phyloP scores from a whole-genome alignment of 169 alveolate genomes.

The Plasmodium relictum region DNA sequence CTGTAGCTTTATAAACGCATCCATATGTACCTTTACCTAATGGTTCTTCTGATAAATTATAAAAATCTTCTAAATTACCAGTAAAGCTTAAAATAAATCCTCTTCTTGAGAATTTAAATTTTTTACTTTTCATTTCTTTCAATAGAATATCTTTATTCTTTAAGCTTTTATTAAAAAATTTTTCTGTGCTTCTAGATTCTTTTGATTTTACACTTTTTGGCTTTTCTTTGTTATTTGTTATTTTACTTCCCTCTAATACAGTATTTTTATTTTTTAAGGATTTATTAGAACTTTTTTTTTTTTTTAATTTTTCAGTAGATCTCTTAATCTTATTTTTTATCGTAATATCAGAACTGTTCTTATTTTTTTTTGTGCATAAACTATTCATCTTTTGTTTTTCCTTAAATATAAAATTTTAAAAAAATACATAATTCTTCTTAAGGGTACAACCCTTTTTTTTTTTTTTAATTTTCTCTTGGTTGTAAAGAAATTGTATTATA shows the following conservation, averaged over 20 bases:
- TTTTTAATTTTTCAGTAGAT: conserved; percentile 6
- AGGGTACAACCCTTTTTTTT: background rate
- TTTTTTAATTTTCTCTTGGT: background rate
- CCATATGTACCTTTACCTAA: conserved; percentile 91
- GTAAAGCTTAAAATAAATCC: conserved; percentile 81
- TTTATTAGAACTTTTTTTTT: conserved; percentile 19
- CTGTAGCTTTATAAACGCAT: conserved; percentile 87
- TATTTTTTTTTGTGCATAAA: background rate
- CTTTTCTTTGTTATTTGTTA: conserved; percentile 2
- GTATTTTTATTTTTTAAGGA: conserved; percentile 1
- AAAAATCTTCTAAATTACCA: conserved; percentile 74
- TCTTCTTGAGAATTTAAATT: conserved; percentile 64
- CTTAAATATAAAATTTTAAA: too few species aligned
- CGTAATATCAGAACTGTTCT: background rate
- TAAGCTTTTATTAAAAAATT: background rate
- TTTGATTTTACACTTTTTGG: conserved; percentile 9
- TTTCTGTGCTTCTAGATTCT: conserved; percentile 8
- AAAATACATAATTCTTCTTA: background rate
- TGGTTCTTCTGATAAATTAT: conserved; percentile 78
- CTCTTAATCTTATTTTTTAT: conserved; percentile 5
- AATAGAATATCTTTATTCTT: background rate
- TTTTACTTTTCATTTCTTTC: conserved; percentile 30
- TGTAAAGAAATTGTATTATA: background rate
- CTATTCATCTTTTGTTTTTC: background rate
- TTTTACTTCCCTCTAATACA: conserved; percentile 2